phyloP scores from a whole-genome alignment of 2,329 filamentous ascomycete genomes.

The Leptographium wingfieldii region DNA sequence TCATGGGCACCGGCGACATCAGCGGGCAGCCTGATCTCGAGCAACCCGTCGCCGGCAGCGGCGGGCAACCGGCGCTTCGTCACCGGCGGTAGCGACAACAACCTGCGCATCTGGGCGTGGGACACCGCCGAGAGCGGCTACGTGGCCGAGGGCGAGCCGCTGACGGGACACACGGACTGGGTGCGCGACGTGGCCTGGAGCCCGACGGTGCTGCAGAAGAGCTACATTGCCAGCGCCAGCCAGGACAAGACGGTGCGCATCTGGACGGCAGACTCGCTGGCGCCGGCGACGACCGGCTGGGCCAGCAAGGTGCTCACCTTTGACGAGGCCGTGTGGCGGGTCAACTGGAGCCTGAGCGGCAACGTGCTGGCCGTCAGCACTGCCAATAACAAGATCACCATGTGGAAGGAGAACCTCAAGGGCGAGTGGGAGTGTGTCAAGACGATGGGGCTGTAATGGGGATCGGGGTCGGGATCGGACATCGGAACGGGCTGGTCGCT shows the following conservation, averaged over 20 bases:
- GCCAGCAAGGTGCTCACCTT: constrained; percentile 75
- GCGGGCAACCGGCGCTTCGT: constrained; percentile 70
- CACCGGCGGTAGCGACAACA: constrained; percentile 52
- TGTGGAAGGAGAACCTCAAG: constrained; percentile 97
- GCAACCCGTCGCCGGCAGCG: constrained; percentile 43
- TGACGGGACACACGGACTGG: constrained; percentile 87
- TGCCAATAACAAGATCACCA: constrained; percentile 87
- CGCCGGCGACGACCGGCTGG: constrained; percentile 55
- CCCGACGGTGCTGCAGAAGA: constrained; percentile 86
- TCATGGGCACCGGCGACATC: constrained; percentile 83
- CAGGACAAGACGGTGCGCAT: constrained; percentile 97
- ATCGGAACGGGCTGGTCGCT: neutral
- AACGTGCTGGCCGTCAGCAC: constrained; percentile 92
- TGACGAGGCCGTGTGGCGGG: constrained; percentile 83
- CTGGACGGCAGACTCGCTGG: constrained; percentile 61
- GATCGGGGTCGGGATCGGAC: neutral
- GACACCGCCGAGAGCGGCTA: constrained; percentile 49
- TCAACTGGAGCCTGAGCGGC: constrained; percentile 94
- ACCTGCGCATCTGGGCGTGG: constrained; percentile 80
- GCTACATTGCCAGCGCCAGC: constrained; percentile 88
- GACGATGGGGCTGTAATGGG: constrained; percentile 49
- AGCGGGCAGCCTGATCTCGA: constrained; percentile 74
- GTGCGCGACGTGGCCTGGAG: constrained; percentile 96
- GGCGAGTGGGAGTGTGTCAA: constrained; percentile 97
- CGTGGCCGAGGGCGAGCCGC: constrained; percentile 47